These are phyloP conservation scores for Aspergillus panamensis DNA, from an alignment of 495 filamentous ascomycete species.

Conservation along the genomic window DNA sequence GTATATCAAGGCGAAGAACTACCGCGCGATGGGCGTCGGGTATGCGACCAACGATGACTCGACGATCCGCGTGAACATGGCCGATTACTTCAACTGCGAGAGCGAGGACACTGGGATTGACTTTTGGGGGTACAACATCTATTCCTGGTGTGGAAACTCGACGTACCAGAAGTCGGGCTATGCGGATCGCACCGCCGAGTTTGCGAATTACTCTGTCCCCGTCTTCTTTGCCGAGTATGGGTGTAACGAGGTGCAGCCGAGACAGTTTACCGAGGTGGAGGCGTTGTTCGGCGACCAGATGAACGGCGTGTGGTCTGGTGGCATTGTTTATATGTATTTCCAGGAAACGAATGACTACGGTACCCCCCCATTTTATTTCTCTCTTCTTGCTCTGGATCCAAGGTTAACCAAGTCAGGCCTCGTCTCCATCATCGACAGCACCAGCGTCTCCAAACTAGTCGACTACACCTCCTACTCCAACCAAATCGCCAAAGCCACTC, in stretches of 20 bases:
- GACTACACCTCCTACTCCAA: constrained; percentile 74
- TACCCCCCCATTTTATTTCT: constrained; percentile 28
- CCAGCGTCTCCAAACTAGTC: constrained; percentile 55
- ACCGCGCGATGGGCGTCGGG: constrained; percentile 79
- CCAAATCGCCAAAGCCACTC: constrained; percentile 65
- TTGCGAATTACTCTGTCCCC: constrained; percentile 81
- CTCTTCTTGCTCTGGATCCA: not conserved
- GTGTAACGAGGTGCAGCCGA: constrained; percentile 75
- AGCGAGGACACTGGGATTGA: constrained; percentile 64
- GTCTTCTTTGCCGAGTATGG: constrained; percentile 98
- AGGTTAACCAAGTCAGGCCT: constrained; percentile 47
- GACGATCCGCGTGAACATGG: constrained; percentile 71
- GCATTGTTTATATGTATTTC: constrained; percentile 98
- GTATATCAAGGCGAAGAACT: constrained; percentile 77
- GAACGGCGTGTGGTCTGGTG: constrained; percentile 83
- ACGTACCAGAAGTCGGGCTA: constrained; percentile 71
- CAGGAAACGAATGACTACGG: constrained; percentile 88
- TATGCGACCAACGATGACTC: constrained; percentile 93
- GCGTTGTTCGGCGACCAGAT: constrained; percentile 79
- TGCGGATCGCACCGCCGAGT: constrained; percentile 73
- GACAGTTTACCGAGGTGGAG: constrained; percentile 80
- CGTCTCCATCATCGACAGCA: constrained; percentile 61
- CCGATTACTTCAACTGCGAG: constrained; percentile 91
- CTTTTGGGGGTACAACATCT: constrained; percentile 99
- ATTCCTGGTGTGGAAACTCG: constrained; percentile 92